Conservation (phyloP, 352 stramenopile genomes). For the Stramenopiles sp. region DNA sequence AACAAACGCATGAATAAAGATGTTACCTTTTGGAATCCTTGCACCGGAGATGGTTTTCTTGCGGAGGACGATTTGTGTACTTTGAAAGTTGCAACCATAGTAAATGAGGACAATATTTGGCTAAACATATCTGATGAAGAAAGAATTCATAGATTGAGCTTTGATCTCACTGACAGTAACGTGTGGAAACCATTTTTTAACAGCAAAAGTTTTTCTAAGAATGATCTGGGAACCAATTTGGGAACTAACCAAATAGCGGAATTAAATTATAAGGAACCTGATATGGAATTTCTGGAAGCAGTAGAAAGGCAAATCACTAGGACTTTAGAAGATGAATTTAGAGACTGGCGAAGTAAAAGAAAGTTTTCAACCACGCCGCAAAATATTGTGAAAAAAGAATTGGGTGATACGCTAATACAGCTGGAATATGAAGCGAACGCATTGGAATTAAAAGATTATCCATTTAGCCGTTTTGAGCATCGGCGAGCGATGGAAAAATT, state of each 20-base stretch:
- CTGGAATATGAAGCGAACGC: constrained; percentile 4
- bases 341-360: constrained; percentile 49
- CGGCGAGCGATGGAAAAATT: constrained; percentile 16
- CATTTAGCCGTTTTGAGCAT: constrained; percentile 16
- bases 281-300: constrained; percentile 32
- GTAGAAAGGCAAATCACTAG: constrained; percentile 52
- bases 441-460: not conserved
- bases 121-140: constrained; percentile 49
- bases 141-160: constrained; percentile 37
- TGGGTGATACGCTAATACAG: constrained; percentile 35
- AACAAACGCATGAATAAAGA: constrained; percentile 26
- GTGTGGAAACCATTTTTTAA: constrained; percentile 60
- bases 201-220: constrained; percentile 14
- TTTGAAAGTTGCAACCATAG: constrained; percentile 50
- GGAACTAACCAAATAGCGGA: constrained; percentile 31
- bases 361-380: constrained; percentile 60
- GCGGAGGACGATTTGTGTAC: constrained; percentile 49
- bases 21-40: constrained; percentile 62
- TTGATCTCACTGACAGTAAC: constrained; percentile 51
- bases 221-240: constrained; percentile 23
- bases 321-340: constrained; percentile 52
- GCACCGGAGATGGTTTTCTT: constrained; percentile 44
- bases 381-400: constrained; percentile 35
- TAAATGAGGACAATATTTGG: constrained; percentile 64
- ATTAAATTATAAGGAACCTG: constrained; percentile 38